Percentiles rank a stretch among this genome's conserved stretches.
These are phyloP conservation scores for Carex kokanica DNA, from an alignment of 176 grass and related monocot genomes.

Conservation along the genomic window DNA sequence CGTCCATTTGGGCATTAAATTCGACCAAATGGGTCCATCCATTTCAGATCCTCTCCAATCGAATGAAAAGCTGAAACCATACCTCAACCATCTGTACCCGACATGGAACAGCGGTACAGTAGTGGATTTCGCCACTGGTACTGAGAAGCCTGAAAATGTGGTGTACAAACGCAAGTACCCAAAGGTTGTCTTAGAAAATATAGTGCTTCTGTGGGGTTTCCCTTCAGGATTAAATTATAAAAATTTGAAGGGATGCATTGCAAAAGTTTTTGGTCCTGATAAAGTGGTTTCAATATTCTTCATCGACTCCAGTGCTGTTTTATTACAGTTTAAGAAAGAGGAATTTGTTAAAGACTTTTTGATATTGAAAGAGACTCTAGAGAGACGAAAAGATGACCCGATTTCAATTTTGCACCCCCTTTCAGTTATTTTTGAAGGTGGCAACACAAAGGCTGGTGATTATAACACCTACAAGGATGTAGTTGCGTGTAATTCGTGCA, in stretches of 20 bases:
- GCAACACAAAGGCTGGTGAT: constrained; percentile 55
- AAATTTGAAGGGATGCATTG: constrained; percentile 64
- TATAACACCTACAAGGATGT: constrained; percentile 83
- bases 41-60: constrained; percentile 40
- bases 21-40: constrained; percentile 38
- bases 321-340: constrained; percentile 72
- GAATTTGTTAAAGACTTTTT: constrained; percentile 68
- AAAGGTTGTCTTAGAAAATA: constrained; percentile 47
- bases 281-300: constrained; percentile 56
- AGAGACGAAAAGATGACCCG: constrained; percentile 40
- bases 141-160: constrained; percentile 48
- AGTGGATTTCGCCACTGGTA: constrained; percentile 67
- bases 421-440: constrained; percentile 74
- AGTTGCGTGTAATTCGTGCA: constrained; percentile 51
- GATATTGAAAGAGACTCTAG: constrained; percentile 62
- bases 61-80: constrained; percentile 49
- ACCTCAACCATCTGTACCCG: constrained; percentile 63
- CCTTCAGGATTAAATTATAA: constrained; percentile 53
- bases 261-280: constrained; percentile 64
- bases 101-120: constrained; percentile 81
- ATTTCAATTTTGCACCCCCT: constrained; percentile 77
- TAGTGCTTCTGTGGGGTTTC: constrained; percentile 77
- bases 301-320: constrained; percentile 63
- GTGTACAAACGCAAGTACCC: constrained; percentile 18
- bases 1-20: constrained; percentile 57